Evolutionary conservation across 163 green algal species (phyloP), one percentile per base, ranked within the genome.

Genomic region (Prototheca cutis): DNA sequence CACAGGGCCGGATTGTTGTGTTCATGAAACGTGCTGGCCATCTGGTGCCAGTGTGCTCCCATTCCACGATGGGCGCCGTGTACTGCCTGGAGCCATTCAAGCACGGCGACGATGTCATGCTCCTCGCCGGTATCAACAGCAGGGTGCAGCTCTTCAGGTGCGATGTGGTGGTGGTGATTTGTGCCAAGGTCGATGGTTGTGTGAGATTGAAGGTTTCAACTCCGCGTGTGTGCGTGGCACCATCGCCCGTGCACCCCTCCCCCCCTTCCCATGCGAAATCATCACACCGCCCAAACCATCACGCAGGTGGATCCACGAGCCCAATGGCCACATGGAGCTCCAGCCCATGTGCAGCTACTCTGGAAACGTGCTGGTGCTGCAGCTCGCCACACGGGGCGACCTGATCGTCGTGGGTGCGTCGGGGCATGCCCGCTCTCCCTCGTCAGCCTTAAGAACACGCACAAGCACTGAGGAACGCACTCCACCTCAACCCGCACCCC

Each of bases 41-140:
- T 59, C 67, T 97, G 29, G 31, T 53, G 7, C 34, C 96, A 19
- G 78, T 95, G 19, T 71, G 73, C 13, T 79, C 94, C 70, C 78
- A 80, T 54, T 85, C 95, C 48, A 85, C 89, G 3, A 81, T 81
- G 34, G 92, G 92, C 0, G 84, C 87, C 0, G 86, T 93, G 28
- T 97, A 96, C 71, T 87, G 76, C 34, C 48, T 95, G 1, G 77
- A 75, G 8, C 30, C 73, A 48, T 88, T 94, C 36, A 10, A 21
- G 13, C 36, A 45, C 36, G 17, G 17, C 39, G 36, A 45, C 36
- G 36, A 45, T 10, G 17, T 15, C 13, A 45, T 45, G 36, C 74
- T 98, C 61, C 71, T 99, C n/a, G 80, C 79, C 21, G 80, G 79
- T 7, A 87, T 95, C 67, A 97, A 97, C 76, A 87, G 72, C 72